These are phyloP conservation scores for Boechera retrofracta DNA, from an alignment of 345 rosid species.

Conservation along the genomic window DNA sequence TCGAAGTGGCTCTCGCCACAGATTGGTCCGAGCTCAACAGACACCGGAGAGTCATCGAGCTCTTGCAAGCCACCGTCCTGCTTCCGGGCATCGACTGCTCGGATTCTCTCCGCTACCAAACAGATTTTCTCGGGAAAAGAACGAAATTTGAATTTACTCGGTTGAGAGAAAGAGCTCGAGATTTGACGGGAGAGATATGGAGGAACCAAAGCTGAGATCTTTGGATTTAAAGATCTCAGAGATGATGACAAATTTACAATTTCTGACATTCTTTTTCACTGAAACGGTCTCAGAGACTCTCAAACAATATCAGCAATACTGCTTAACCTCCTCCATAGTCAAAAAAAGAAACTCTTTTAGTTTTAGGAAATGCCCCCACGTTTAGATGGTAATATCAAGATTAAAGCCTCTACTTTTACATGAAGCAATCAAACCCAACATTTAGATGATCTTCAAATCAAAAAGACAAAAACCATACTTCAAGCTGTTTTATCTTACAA, in stretches of 20 bases:
- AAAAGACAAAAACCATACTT: neutral
- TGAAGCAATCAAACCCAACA: constrained; percentile 23
- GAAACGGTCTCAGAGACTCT: constrained; percentile 6
- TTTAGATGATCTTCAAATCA: constrained; percentile 2
- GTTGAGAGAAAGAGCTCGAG: constrained; percentile 31
- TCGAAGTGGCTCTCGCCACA: constrained; percentile 71
- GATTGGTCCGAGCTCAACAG: constrained; percentile 61
- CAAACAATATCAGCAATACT: constrained; percentile 2
- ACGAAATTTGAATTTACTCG: neutral
- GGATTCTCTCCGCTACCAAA: constrained; percentile 34
- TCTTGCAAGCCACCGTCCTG: constrained; percentile 51
- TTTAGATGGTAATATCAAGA: constrained; percentile 9
- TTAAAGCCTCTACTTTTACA: neutral
- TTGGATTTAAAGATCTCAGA: constrained; percentile 41
- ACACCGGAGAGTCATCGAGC: constrained; percentile 68
- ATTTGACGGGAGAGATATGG: neutral
- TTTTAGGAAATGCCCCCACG: neutral
- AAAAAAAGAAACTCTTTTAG: neutral
- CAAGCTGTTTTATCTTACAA: constrained; percentile 25
- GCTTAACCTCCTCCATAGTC: constrained; percentile 23
- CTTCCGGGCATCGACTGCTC: constrained; percentile 37
- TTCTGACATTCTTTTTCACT: constrained; percentile 46
- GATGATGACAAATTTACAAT: constrained; percentile 47
- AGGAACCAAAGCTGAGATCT: constrained; percentile 39
- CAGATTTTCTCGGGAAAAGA: constrained; percentile 15